phyloP scores from a whole-genome alignment of 1,139 yeast species.

The Trichomonascaceae sp. region DNA sequence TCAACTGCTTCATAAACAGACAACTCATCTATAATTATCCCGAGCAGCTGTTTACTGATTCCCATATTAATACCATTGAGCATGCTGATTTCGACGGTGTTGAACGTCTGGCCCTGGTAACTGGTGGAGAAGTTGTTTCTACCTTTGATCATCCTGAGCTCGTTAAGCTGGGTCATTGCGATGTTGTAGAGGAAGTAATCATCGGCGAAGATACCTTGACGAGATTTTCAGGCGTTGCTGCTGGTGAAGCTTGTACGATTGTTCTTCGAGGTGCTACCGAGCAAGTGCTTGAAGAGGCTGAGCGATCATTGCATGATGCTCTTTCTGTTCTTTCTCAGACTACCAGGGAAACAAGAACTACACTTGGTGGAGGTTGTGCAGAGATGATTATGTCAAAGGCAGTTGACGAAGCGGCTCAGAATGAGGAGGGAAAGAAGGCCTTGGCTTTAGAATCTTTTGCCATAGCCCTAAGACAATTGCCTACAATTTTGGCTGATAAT shows the following conservation, averaged over 20 bases:
- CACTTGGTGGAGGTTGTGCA: slow-evolving; percentile 96
- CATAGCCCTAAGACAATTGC: slow-evolving; percentile 87
- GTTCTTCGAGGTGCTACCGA: slow-evolving; percentile 97
- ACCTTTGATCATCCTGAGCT: slow-evolving; percentile 90
- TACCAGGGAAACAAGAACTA: slow-evolving; percentile 88
- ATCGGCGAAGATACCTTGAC: slow-evolving; percentile 86
- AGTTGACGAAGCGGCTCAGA: slow-evolving; percentile 91
- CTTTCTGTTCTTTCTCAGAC: slow-evolving; percentile 93
- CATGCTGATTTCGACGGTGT: slow-evolving; percentile 99
- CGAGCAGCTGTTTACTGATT: slow-evolving; percentile 86
- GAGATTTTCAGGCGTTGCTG: slow-evolving; percentile 89
- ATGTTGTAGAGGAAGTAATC: slow-evolving; percentile 79
- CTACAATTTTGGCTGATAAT: slow-evolving; percentile 91
- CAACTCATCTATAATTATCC: slow-evolving; percentile 98
- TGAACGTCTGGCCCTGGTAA: slow-evolving; percentile 90
- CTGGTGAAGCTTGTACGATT: slow-evolving; percentile 95
- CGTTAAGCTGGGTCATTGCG: slow-evolving; percentile 84
- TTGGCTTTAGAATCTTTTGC: slow-evolving; percentile 94
- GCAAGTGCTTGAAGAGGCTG: slow-evolving; percentile 93
- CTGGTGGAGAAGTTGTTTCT: slow-evolving; percentile 97
- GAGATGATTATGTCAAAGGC: slow-evolving; percentile 99
- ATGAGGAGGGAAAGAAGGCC: slow-evolving; percentile 88
- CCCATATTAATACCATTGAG: slow-evolving; percentile 85
- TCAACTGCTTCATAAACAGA: slow-evolving; percentile 88
- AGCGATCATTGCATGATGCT: slow-evolving; percentile 96